These are phyloP conservation scores for Ammopiptanthus mongolicus DNA, from an alignment of 306 rosid genomes.

Conservation along the genomic window DNA sequence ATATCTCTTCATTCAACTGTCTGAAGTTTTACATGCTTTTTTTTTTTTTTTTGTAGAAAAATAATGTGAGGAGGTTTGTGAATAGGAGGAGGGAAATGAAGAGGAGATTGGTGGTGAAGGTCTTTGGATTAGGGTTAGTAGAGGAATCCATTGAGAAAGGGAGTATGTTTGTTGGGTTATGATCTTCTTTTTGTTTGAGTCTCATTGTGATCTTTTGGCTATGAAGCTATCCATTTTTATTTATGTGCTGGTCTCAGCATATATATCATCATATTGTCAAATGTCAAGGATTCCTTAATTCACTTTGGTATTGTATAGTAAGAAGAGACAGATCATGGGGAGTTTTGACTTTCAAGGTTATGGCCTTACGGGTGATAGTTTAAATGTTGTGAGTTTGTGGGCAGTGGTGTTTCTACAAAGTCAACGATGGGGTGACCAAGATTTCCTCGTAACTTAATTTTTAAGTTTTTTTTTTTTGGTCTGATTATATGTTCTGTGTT, in stretches of 20 bases:
- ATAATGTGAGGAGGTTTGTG: constrained; percentile 34
- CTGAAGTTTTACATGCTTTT: no score
- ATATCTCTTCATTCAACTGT: neutral
- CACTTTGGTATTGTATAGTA: no score
- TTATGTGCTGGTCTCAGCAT: neutral
- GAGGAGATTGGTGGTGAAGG: constrained; percentile 2
- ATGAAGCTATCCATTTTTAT: constrained; percentile 11
- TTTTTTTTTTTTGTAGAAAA: no score
- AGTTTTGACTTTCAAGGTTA: neutral
- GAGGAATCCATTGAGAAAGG: constrained; percentile 7
- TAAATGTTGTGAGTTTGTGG: neutral
- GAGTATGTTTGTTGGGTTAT: neutral
- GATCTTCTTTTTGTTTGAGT: neutral
- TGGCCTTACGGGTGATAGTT: neutral
- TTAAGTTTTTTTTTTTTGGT: neutral
- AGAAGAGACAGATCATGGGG: neutral
- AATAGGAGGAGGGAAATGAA: constrained; percentile 33
- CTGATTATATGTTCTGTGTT: neutral
- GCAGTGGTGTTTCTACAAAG: neutral
- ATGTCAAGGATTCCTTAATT: neutral
- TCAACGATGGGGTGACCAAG: neutral
- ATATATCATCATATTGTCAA: no score
- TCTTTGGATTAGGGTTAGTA: neutral
- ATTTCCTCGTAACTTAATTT: neutral
- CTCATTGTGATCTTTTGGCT: neutral